Evolutionary conservation across 177 flowering plant genomes (phyloP), one percentile per base, ranked within the genome.

Genomic region (Tripterygium wilfordii): DNA sequence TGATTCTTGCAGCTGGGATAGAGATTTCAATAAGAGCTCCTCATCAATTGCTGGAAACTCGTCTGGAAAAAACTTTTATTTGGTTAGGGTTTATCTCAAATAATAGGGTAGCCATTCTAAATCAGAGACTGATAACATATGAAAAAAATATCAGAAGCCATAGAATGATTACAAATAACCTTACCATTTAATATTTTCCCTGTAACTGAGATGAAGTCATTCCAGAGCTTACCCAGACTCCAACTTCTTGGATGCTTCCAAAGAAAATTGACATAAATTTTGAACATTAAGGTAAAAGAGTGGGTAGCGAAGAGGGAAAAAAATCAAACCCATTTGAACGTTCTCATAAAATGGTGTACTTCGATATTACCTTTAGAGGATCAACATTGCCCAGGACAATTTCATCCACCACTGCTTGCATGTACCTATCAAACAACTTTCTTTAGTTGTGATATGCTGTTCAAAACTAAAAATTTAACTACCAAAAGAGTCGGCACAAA

Each of bases 341-440:
- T n/a, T n/a, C n/a, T n/a, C n/a, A n/a, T n/a, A n/a, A n/a, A n/a
- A n/a, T n/a, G n/a, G n/a, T n/a, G n/a, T n/a, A n/a, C n/a, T n/a
- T n/a, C n/a, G n/a, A n/a, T n/a, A n/a, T n/a, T 69, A 91, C 96
- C 95, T 78, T 86, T 13, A 47, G 36, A 20, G 95, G 75, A 73
- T 86, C 64, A 56, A 54, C 76, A 71, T 76, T 79, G 54, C 64
- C 69, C 43, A 79, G 53, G 48, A 89, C 71, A 22, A 86, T 76
- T 64, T 92, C 98, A 66, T 86, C 89, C 8, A 78, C 95, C 48
- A 86, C 98, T 40, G 96, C 96, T 76, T 92, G 97, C 87, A 84
- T 86, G 78, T 92, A 89, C 78, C 98, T 91, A 54, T 4, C 12
- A 56, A 60, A 31, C 20, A 58, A 18, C 42, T 21, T 42, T 31